These are phyloP conservation scores for Neofusicoccum laricinum DNA, from an alignment of 2,329 filamentous ascomycete species.

Conservation along the genomic window DNA sequence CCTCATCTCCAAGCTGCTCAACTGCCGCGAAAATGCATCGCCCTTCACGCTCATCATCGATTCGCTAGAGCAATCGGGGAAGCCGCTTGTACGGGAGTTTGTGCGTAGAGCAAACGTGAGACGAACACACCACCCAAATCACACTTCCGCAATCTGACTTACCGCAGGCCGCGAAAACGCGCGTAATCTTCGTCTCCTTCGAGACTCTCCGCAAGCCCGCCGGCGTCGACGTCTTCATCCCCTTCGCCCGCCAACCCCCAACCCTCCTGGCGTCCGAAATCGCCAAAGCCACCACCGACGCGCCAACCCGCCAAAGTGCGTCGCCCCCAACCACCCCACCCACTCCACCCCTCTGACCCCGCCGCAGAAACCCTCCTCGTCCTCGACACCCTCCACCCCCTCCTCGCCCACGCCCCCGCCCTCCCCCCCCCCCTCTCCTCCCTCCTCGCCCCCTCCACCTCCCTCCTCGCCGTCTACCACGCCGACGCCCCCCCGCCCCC, in stretches of 20 bases:
- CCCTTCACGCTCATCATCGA: conserved; percentile 86
- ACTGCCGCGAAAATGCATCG: conserved; percentile 69
- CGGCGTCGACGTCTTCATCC: conserved; percentile 66
- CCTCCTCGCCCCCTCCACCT: conserved; percentile 63
- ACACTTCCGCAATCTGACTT: neutral
- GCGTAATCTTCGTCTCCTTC: conserved; percentile 75
- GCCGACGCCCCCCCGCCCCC: conserved; percentile 64
- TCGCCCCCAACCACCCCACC: neutral
- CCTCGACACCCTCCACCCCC: conserved; percentile 73
- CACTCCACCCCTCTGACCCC: neutral
- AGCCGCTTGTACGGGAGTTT: conserved; percentile 69
- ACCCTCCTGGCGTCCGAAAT: conserved; percentile 60
- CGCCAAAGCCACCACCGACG: conserved; percentile 28
- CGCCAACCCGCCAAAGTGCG: neutral
- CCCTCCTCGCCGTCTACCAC: conserved; percentile 79
- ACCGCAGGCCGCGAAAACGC: conserved; percentile 49
- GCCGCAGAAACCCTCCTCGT: conserved; percentile 68
- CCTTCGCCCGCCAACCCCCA: conserved; percentile 59
- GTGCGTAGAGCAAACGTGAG: conserved; percentile 69
- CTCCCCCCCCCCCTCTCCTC: conserved; percentile 68
- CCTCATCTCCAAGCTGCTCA: conserved; percentile 77
- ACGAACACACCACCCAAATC: conserved; percentile 20
- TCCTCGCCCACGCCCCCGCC: conserved; percentile 55
- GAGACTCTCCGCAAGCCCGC: conserved; percentile 65
- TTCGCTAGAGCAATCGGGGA: conserved; percentile 75